A percentile compares a stretch with the other conserved stretches of the same genome.
Conservation (phyloP, 192 early-diverging fungal species). For the Coemansia sp. region DNA sequence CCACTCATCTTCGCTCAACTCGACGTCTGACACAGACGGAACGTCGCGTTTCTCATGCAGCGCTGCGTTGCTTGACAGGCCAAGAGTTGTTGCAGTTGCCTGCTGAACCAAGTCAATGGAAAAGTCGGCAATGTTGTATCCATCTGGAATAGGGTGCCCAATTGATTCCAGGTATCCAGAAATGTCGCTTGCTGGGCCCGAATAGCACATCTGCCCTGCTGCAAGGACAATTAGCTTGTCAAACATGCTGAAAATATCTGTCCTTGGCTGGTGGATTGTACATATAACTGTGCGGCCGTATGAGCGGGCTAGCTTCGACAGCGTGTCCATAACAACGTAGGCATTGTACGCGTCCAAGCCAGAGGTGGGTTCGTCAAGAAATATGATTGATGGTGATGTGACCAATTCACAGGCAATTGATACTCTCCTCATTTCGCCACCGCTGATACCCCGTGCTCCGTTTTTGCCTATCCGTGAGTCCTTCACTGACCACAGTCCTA, state of each 20-base stretch:
- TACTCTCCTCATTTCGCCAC: constrained; percentile 91
- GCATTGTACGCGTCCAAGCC: constrained; percentile 92
- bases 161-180: constrained; percentile 67
- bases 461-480: constrained; percentile 74
- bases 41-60: background rate
- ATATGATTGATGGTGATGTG: constrained; percentile 84
- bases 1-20: constrained; percentile 32
- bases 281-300: constrained; percentile 71
- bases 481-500: constrained; percentile 79
- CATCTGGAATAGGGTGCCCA: constrained; percentile 79
- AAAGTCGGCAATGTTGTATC: constrained; percentile 91
- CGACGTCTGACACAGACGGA: background rate
- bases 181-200: constrained; percentile 66
- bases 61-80: background rate
- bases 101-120: constrained; percentile 48
- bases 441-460: constrained; percentile 77
- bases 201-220: constrained; percentile 80
- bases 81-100: constrained; percentile 20
- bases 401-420: constrained; percentile 94
- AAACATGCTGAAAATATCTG: constrained; percentile 88
- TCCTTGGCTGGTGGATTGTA: constrained; percentile 94
- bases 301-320: constrained; percentile 49
- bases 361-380: constrained; percentile 80
- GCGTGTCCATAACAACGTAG: constrained; percentile 83
- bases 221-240: constrained; percentile 84